Percentiles rank a stretch among this genome's conserved stretches.
Evolutionary conservation across 2,329 filamentous ascomycete genomes (phyloP).

Genomic region (Xylariaceae sp.): DNA sequence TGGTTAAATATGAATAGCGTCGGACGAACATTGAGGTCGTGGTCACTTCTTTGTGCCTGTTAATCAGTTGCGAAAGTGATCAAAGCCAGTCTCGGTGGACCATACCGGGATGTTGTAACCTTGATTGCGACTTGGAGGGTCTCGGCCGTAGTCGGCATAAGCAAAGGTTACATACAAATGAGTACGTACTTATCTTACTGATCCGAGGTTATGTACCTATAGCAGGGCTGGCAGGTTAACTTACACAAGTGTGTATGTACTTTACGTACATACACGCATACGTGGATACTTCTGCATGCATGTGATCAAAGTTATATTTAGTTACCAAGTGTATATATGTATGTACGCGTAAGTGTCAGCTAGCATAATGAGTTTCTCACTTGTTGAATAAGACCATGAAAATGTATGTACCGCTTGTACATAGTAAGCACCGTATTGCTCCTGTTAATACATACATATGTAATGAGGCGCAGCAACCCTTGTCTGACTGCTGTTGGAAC

Average conservation of each 20-base stretch:
- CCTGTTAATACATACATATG: not conserved
- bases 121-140: constrained; percentile 12
- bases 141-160: constrained; percentile 19
- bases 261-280: too few relatives aligned
- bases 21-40: too few relatives aligned
- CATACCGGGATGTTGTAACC: constrained; percentile 14
- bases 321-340: not conserved
- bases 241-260: too few relatives aligned
- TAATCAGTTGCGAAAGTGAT: not conserved
- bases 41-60: not conserved
- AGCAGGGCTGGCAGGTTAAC: too few relatives aligned
- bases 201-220: too few relatives aligned
- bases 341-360: not conserved
- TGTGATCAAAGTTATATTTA: too few relatives aligned
- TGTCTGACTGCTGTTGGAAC: not conserved
- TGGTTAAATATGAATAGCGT: not conserved
- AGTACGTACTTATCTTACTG: too few relatives aligned
- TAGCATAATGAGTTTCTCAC: not conserved
- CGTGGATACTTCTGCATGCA: too few relatives aligned
- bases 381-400: not conserved
- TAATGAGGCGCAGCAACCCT: not conserved
- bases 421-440: not conserved
- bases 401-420: not conserved
- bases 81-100: constrained; percentile 4
- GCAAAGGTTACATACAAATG: not conserved